These are phyloP conservation scores for Lentinula boryana DNA, from an alignment of 768 basidiomycete species.

Conservation along the genomic window DNA sequence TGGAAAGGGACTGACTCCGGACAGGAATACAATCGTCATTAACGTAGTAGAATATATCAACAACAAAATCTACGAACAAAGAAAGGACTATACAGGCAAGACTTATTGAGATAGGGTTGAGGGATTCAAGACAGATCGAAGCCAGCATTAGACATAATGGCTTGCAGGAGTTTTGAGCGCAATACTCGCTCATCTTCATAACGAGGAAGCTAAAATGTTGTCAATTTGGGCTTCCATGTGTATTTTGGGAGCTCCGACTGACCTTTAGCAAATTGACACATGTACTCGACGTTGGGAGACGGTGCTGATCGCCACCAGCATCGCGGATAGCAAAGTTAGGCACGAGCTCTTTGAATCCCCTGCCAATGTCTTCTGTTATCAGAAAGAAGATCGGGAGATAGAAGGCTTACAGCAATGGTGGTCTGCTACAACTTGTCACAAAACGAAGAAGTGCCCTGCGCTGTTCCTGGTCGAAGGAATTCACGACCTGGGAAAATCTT, in stretches of 20 bases:
- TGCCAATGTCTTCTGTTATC: conserved; percentile 18
- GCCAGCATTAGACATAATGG: conserved; percentile 41
- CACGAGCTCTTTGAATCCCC: conserved; percentile 80
- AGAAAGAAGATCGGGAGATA: background rate
- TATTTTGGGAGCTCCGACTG: background rate
- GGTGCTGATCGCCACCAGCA: conserved; percentile 62
- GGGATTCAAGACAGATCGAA: conserved; percentile 38
- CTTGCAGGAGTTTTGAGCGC: conserved; percentile 36
- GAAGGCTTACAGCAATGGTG: conserved; percentile 69
- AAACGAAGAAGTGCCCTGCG: conserved; percentile 76
- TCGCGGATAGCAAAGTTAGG: conserved; percentile 90
- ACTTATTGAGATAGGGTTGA: no score
- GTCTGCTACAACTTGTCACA: conserved; percentile 88
- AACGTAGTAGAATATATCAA: no score
- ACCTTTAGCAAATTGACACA: conserved; percentile 94
- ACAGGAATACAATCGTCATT: no score
- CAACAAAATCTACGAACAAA: no score
- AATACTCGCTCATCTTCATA: conserved; percentile 28
- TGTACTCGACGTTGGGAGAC: conserved; percentile 74
- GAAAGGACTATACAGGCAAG: no score
- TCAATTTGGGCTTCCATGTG: background rate
- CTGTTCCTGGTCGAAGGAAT: conserved; percentile 76
- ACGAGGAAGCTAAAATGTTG: conserved; percentile 22
- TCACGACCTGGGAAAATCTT: conserved; percentile 51
- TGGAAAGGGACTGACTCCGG: no score